Evolutionary conservation across 2,329 filamentous ascomycete genomes (phyloP).

Genomic region (Cladosporium sp.): DNA sequence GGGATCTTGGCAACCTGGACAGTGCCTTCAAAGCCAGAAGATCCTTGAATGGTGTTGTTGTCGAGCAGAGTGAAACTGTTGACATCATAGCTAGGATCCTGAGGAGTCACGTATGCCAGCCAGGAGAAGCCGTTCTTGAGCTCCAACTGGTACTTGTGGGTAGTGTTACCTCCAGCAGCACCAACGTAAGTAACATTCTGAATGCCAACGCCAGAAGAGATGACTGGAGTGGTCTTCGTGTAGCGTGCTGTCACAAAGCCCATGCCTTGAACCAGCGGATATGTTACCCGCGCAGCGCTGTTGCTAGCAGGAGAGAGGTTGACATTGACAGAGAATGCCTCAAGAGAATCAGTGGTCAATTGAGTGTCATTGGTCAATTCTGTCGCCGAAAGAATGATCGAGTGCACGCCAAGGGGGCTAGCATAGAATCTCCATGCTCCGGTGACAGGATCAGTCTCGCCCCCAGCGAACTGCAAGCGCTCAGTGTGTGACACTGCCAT

Average conservation of each 20-base stretch:
- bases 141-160: constrained; percentile 70
- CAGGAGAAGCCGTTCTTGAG: constrained; percentile 69
- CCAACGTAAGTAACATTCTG: constrained; percentile 53
- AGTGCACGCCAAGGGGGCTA: constrained; percentile 78
- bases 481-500: constrained; percentile 73
- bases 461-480: constrained; percentile 52
- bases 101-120: constrained; percentile 71
- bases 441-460: constrained; percentile 31
- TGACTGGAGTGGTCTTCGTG: constrained; percentile 61
- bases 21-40: constrained; percentile 65
- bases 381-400: constrained; percentile 70
- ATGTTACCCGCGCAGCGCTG: constrained; percentile 60
- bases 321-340: constrained; percentile 60
- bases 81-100: constrained; percentile 51
- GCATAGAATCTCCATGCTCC: constrained; percentile 65
- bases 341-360: constrained; percentile 50
- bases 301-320: constrained; percentile 54
- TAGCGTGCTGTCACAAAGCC: constrained; percentile 79
- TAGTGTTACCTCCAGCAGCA: constrained; percentile 55
- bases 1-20: constrained; percentile 82
- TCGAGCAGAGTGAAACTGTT: constrained; percentile 63
- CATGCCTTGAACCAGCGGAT: constrained; percentile 87
- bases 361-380: constrained; percentile 63
- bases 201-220: constrained; percentile 74
- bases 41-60: constrained; percentile 61